Base-by-base conservation (phyloP, 352 stramenopile genomes). In the Globisporangium parvum region DNA sequence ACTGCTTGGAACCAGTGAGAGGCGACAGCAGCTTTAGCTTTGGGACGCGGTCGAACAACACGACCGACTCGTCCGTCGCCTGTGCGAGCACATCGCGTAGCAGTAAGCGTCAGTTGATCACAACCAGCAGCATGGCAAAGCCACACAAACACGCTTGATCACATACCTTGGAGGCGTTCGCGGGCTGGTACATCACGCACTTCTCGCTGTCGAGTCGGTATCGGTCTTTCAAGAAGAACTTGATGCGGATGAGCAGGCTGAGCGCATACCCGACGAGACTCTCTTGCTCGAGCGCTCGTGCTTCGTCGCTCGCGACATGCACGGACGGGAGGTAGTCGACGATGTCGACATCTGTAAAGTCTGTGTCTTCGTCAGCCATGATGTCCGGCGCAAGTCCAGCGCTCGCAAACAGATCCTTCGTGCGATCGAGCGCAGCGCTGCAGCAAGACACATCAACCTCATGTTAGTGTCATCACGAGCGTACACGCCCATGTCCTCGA, bases 121-220 rank as follows among this genome's bases (percentile, higher is more conserved):
- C 33, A 24, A 14, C 18, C 20, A 26, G 35, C 21, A 46, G 6
- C 6, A 15, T 46, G 40, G 6, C 10, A 26, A 31, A 4, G 31
- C 28, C 23, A 48, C n/a, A 23, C 23, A 24, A 18, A 31, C 21
- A 74, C 23, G 47, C 61, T 44, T 14, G 39, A 44, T 20, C 28
- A 56, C 73, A 49, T 50, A 76, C 62, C 71, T 80, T 87, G 3
- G 66, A 72, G 15, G 70, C 53, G 23, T 60, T 60, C 10, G 69
- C 66, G n/a, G 83, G 84, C 47, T 87, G 77, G 49, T 89, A 95
- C 33, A 77, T 92, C 49, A 87, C 74, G 56, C 85, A 95, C 50
- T 79, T 88, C 41, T 91, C 85, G 57, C 90, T 81, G 42, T 88
- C 73, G 33, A 95, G 63, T 0, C 57, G 41, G 47, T 91, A 95